phyloP scores from a whole-genome alignment of 2,329 filamentous ascomycete genomes.

The Xylariaceae sp. region DNA sequence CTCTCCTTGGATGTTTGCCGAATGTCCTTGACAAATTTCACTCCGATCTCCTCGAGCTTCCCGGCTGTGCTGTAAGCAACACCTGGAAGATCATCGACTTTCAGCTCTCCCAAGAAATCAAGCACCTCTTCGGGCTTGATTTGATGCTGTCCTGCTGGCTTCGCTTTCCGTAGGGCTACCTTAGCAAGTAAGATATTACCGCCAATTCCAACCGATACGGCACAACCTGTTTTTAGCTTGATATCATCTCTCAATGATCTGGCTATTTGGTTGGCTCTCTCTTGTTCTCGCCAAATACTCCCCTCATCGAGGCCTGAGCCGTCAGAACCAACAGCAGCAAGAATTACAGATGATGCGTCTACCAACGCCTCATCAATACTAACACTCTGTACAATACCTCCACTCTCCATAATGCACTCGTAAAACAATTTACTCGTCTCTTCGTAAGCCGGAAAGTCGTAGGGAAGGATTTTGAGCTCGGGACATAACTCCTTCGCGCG shows the following conservation, averaged over 20 bases:
- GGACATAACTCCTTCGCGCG: conserved; percentile 77
- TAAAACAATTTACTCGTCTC: conserved; percentile 87
- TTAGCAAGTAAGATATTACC: conserved; percentile 88
- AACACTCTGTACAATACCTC: conserved; percentile 87
- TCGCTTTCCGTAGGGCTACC: conserved; percentile 83
- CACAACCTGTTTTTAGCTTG: conserved; percentile 72
- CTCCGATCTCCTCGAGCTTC: conserved; percentile 82
- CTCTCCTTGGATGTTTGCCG: conserved; percentile 72
- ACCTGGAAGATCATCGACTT: conserved; percentile 79
- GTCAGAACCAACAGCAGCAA: conserved; percentile 61
- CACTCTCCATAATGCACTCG: conserved; percentile 71
- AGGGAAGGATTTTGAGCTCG: conserved; percentile 83
- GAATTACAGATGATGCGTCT: conserved; percentile 71
- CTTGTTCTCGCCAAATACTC: conserved; percentile 72
- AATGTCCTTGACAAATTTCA: conserved; percentile 79
- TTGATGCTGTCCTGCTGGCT: conserved; percentile 89
- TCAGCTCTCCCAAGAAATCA: conserved; percentile 70
- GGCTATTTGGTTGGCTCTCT: conserved; percentile 70
- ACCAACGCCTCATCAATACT: conserved; percentile 94
- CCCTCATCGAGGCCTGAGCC: conserved; percentile 63
- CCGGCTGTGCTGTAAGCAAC: conserved; percentile 87
- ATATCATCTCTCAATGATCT: conserved; percentile 63
- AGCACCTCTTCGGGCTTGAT: conserved; percentile 77
- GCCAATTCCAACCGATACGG: conserved; percentile 90
- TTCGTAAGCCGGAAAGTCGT: conserved; percentile 94